phyloP scores from a whole-genome alignment of 306 rosid species.

The Quercus engelmannii region DNA sequence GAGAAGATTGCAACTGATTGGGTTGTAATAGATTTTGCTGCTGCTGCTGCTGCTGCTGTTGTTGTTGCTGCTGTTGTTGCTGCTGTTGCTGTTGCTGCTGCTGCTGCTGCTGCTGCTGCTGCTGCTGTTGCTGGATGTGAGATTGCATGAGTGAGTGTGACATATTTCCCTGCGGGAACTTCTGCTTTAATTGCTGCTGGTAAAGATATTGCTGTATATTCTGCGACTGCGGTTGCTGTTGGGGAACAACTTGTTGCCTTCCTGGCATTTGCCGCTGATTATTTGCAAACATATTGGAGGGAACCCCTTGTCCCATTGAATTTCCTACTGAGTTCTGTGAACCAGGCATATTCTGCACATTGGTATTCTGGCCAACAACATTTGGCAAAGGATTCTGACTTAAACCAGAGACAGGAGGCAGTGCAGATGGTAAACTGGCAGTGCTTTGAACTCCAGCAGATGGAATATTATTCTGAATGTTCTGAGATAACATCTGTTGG shows the following conservation, averaged over 20 bases:
- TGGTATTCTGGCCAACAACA: constrained; percentile 64
- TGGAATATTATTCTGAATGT: constrained; percentile 51
- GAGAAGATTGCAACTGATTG: constrained; percentile 74
- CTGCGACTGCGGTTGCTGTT: constrained; percentile 71
- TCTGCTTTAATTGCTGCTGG: constrained; percentile 58
- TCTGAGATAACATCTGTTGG: constrained; percentile 69
- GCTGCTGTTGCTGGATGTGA: constrained; percentile 41
- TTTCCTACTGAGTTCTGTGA: constrained; percentile 60
- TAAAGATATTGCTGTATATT: constrained; percentile 50
- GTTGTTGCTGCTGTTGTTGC: constrained; percentile 64
- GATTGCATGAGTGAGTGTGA: no score
- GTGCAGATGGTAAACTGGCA: constrained; percentile 38
- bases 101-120: constrained; percentile 55
- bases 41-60: constrained; percentile 59
- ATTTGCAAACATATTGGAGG: constrained; percentile 59
- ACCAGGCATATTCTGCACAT: constrained; percentile 59
- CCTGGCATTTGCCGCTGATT: constrained; percentile 74
- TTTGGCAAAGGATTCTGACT: constrained; percentile 55
- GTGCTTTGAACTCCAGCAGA: constrained; percentile 46
- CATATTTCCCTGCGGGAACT: no score
- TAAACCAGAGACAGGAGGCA: constrained; percentile 57
- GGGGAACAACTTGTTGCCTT: constrained; percentile 71
- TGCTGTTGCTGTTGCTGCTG: constrained; percentile 67
- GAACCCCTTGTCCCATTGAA: constrained; percentile 60
- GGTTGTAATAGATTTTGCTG: constrained; percentile 69